A percentile compares a stretch with the other conserved stretches of the same genome.
Conservation (phyloP, 371 early-diverging fungal species). For the Synchytrium microbalum region DNA sequence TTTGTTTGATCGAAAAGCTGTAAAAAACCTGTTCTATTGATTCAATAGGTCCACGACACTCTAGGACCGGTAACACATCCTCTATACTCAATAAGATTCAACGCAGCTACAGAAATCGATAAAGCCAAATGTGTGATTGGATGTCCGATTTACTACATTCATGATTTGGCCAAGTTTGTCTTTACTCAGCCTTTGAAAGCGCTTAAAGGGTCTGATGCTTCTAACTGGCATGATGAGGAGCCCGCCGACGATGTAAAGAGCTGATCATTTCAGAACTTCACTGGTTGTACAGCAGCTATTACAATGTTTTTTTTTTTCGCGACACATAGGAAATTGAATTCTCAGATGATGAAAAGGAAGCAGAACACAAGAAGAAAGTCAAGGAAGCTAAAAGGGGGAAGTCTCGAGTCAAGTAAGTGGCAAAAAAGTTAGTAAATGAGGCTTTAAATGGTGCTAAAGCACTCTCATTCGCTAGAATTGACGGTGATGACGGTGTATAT, state of each 20-base stretch:
- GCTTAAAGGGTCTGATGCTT: slow-evolving; percentile 83
- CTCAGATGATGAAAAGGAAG: slow-evolving; percentile 81
- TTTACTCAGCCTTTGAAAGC: slow-evolving; percentile 53
- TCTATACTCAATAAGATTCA: slow-evolving; percentile 72
- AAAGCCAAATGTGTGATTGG: slow-evolving; percentile 37
- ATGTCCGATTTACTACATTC: slow-evolving; percentile 52
- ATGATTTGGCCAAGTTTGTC: slow-evolving; percentile 56
- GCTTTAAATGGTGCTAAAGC: background rate
- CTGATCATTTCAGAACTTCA: slow-evolving; percentile 14
- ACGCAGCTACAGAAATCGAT: slow-evolving; percentile 46
- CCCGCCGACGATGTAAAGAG: slow-evolving; percentile 48
- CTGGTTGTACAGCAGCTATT: slow-evolving; percentile 11
- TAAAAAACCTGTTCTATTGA: background rate
- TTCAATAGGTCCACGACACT: slow-evolving; percentile 69
- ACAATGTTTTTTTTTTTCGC: background rate
- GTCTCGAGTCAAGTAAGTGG: background rate
- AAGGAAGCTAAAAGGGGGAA: slow-evolving; percentile 19
- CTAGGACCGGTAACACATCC: slow-evolving; percentile 87
- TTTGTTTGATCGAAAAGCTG: background rate
- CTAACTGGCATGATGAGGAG: slow-evolving; percentile 89
- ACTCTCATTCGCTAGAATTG: too few species aligned
- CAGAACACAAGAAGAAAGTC: slow-evolving; percentile 38
- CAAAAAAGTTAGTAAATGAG: too few species aligned
- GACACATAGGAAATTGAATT: slow-evolving; percentile 65
- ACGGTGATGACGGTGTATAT: background rate